These are phyloP conservation scores for Posidonia australis DNA, from an alignment of 106 monocot genomes.

Conservation along the genomic window DNA sequence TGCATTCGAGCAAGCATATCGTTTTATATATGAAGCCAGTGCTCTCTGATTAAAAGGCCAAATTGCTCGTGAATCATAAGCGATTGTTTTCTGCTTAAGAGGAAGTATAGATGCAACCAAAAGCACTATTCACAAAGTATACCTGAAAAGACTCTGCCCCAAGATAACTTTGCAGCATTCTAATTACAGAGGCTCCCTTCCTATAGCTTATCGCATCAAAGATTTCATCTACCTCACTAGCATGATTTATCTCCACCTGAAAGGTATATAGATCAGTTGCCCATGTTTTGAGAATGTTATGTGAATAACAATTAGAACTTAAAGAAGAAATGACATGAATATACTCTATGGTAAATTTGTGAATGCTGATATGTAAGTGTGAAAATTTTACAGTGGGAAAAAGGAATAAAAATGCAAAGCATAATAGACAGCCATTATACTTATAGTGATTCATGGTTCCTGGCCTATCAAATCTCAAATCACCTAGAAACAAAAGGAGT, in stretches of 20 bases:
- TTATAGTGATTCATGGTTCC: no score
- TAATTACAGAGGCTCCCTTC: slow-evolving; percentile 83
- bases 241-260: slow-evolving; percentile 96
- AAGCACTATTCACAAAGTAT: background rate
- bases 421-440: no score
- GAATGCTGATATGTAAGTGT: no score
- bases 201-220: slow-evolving; percentile 93
- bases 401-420: no score
- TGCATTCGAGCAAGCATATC: slow-evolving; percentile 80
- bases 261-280: slow-evolving; percentile 3
- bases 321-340: no score
- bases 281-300: background rate
- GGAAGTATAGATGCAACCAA: background rate
- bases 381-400: no score
- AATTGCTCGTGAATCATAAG: background rate
- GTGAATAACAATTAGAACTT: no score
- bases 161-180: slow-evolving; percentile 87
- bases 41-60: slow-evolving; percentile 44
- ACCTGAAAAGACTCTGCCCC: slow-evolving; percentile 89
- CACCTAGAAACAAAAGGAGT: no score
- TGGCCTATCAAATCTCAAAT: no score
- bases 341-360: no score
- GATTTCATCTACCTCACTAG: slow-evolving; percentile 81
- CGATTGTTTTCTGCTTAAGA: background rate
- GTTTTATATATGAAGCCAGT: slow-evolving; percentile 83